phyloP scores from a whole-genome alignment of 768 basidiomycete genomes.

The Floccularia luteovirens region DNA sequence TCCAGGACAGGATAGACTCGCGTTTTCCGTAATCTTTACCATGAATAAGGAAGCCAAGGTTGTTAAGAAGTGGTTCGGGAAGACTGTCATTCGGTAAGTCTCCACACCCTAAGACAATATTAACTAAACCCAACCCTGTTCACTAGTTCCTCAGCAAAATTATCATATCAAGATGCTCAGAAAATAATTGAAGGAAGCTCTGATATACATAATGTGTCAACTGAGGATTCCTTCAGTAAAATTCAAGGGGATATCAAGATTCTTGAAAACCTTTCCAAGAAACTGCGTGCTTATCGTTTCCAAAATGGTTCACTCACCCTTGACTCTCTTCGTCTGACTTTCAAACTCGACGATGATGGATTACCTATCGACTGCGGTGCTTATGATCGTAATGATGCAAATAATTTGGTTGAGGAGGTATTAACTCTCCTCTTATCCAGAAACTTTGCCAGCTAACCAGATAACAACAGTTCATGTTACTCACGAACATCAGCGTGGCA shows the following conservation, averaged over 20 bases:
- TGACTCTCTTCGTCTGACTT: slow-evolving; percentile 62
- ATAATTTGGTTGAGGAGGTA: slow-evolving; percentile 87
- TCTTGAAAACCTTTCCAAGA: slow-evolving; percentile 62
- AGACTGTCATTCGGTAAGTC: slow-evolving; percentile 81
- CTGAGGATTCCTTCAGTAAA: slow-evolving; percentile 50
- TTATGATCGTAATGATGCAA: slow-evolving; percentile 60
- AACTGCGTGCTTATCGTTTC: slow-evolving; percentile 65
- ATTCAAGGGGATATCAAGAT: slow-evolving; percentile 72
- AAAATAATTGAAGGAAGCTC: slow-evolving; percentile 74
- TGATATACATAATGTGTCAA: slow-evolving; percentile 39
- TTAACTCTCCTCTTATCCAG: slow-evolving; percentile 7
- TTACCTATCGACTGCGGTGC: slow-evolving; percentile 74
- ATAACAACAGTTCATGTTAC: slow-evolving; percentile 75
- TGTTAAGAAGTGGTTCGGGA: slow-evolving; percentile 87
- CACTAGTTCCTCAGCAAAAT: slow-evolving; percentile 82
- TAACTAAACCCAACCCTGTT: slow-evolving; percentile 6
- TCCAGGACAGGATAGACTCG: slow-evolving; percentile 82
- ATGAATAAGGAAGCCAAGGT: slow-evolving; percentile 78
- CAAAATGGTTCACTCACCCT: slow-evolving; percentile 75
- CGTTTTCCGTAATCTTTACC: slow-evolving; percentile 87
- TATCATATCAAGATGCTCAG: slow-evolving; percentile 81
- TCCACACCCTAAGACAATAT: neutral
- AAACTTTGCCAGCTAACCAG: slow-evolving; percentile 4
- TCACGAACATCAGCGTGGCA: slow-evolving; percentile 85
- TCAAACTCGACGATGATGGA: slow-evolving; percentile 74